phyloP scores from a whole-genome alignment of 2,329 filamentous ascomycete genomes.

The Clarireedia monteithiana region DNA sequence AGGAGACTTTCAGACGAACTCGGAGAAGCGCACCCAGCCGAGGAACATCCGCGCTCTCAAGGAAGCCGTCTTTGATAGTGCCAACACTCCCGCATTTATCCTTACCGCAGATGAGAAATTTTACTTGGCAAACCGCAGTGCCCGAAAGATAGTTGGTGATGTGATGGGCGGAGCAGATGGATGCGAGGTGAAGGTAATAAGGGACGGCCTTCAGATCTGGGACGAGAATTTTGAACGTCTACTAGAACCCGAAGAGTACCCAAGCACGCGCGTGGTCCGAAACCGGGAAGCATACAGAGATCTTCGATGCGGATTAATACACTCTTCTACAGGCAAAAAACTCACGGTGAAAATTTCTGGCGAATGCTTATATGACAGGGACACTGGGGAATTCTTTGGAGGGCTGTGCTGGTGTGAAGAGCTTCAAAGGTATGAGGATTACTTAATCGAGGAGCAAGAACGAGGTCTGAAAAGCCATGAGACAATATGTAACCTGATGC shows the following conservation, averaged over 20 bases:
- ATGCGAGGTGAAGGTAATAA: constrained; percentile 9
- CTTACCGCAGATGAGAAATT: constrained; percentile 17
- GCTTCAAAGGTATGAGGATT: constrained; percentile 16
- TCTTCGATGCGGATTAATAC: constrained; percentile 16
- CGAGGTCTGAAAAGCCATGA: constrained; percentile 15
- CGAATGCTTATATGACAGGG: constrained; percentile 22
- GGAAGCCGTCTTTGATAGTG: constrained; percentile 18
- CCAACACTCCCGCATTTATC: constrained; percentile 12
- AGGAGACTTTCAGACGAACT: not conserved
- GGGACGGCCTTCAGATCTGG: constrained; percentile 14
- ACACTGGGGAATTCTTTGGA: constrained; percentile 19
- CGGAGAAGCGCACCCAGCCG: not conserved
- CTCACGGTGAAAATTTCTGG: constrained; percentile 14
- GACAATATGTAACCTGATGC: constrained; percentile 21
- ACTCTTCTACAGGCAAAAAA: constrained; percentile 12
- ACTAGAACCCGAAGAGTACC: constrained; percentile 12
- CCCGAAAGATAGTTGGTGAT: constrained; percentile 12
- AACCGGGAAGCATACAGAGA: constrained; percentile 8
- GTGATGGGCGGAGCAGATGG: constrained; percentile 14
- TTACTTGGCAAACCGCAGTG: constrained; percentile 17
- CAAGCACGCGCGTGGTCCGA: constrained; percentile 11
- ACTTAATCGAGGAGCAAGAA: constrained; percentile 11
- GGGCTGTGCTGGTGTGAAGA: constrained; percentile 21
- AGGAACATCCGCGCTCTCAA: constrained; percentile 13
- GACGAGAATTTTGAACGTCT: constrained; percentile 13